Conservation (phyloP, 148 eudicot species). For the Diospyros lotus region DNA sequence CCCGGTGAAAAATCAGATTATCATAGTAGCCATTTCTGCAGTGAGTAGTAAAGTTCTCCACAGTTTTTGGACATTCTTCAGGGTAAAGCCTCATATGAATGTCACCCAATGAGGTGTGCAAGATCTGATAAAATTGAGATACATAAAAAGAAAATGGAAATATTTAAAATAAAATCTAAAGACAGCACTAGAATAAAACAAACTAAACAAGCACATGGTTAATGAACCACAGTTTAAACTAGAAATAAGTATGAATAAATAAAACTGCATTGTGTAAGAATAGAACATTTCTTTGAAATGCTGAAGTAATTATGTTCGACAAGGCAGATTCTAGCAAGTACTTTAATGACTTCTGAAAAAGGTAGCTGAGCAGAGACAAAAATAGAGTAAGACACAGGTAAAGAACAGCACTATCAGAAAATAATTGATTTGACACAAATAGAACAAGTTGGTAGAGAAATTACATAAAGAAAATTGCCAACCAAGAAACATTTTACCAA, state of each 20-base stretch:
- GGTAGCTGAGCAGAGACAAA: not conserved
- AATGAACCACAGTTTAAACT: not conserved
- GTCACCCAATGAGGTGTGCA: slow-evolving; percentile 96
- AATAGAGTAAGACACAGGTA: not conserved
- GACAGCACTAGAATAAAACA: not conserved
- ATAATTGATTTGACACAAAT: not conserved
- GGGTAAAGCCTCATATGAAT: slow-evolving; percentile 96
- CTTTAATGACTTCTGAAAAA: not conserved
- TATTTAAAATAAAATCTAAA: not conserved
- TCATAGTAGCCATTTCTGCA: slow-evolving; percentile 98
- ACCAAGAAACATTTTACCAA: not conserved
- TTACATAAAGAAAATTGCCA: not conserved
- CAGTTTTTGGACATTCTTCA: slow-evolving; percentile 98
- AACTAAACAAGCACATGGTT: not conserved
- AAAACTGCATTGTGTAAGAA: not conserved
- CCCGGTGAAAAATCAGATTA: slow-evolving; percentile 93
- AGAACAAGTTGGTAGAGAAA: not conserved
- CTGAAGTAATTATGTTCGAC: not conserved
- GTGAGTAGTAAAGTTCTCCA: slow-evolving; percentile 98
- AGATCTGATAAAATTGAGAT: slow-evolving; percentile 39
- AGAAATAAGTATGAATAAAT: slow-evolving; percentile 1
- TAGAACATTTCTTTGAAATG: slow-evolving; percentile 1
- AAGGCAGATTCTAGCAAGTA: not conserved
- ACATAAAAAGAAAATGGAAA: not conserved
- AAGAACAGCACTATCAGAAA: not conserved